These are phyloP conservation scores for Picea glauca DNA, from an alignment of 75 land plant genomes.

Conservation along the genomic window DNA sequence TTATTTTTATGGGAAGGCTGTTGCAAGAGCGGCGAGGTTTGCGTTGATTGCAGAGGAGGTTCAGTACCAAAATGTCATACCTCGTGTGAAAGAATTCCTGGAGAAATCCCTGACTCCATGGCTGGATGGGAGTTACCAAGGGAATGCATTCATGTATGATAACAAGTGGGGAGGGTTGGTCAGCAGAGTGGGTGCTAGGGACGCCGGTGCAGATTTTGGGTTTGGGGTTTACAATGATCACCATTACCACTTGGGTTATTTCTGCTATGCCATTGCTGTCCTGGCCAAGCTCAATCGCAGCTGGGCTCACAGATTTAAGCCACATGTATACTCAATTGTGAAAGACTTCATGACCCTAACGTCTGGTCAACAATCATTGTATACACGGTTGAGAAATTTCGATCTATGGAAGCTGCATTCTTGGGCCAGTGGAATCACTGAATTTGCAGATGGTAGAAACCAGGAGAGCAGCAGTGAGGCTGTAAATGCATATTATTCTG, in stretches of 20 bases:
- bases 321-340: conserved; percentile 71
- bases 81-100: conserved; percentile 42
- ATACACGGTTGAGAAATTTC: conserved; percentile 70
- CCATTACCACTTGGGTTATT: conserved; percentile 88
- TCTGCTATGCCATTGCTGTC: conserved; percentile 80
- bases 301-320: conserved; percentile 66
- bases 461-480: conserved; percentile 98
- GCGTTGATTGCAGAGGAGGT: conserved; percentile 90
- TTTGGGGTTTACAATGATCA: conserved; percentile 86
- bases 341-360: conserved; percentile 71
- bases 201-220: conserved; percentile 85
- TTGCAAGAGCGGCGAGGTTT: conserved; percentile 80
- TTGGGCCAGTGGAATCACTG: conserved; percentile 91
- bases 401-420: conserved; percentile 90
- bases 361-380: conserved; percentile 19
- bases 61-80: conserved; percentile 34
- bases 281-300: conserved; percentile 70
- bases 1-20: conserved; percentile 77
- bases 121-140: conserved; percentile 67
- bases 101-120: conserved; percentile 68
- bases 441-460: conserved; percentile 90
- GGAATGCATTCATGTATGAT: conserved; percentile 74
- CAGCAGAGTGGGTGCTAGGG: conserved; percentile 48
- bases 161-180: conserved; percentile 83
- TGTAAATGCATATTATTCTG: conserved; percentile 86